These are phyloP conservation scores for Leptographium lundbergii DNA, from an alignment of 2,329 filamentous ascomycete species.

Conservation along the genomic window DNA sequence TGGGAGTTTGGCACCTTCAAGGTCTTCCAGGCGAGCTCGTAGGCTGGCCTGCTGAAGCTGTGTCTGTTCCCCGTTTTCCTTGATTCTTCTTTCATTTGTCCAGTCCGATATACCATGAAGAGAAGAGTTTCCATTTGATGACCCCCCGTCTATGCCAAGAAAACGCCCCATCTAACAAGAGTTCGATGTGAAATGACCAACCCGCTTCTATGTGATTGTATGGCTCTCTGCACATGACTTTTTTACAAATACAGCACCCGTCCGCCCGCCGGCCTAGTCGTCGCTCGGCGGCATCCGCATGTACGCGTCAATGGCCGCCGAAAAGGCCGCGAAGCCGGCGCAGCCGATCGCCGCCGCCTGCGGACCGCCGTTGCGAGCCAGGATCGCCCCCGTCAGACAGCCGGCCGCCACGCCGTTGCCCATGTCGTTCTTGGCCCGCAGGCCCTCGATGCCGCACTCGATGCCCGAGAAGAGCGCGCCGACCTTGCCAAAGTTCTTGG, in stretches of 20 bases:
- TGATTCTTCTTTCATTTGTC: neutral
- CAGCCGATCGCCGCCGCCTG: slow-evolving; percentile 82
- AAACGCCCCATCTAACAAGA: neutral
- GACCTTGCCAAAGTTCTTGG: slow-evolving; percentile 91
- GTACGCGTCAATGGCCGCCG: slow-evolving; percentile 81
- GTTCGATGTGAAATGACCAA: neutral
- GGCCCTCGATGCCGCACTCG: slow-evolving; percentile 89
- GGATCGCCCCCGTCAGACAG: slow-evolving; percentile 78
- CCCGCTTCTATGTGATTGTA: neutral
- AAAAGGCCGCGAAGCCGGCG: slow-evolving; percentile 87
- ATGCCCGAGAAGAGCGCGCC: slow-evolving; percentile 85
- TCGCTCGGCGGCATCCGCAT: slow-evolving; percentile 63
- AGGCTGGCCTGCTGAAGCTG: no score
- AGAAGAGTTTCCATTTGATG: neutral
- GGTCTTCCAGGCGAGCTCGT: slow-evolving; percentile 34
- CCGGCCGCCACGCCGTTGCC: slow-evolving; percentile 78
- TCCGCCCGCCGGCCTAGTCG: slow-evolving; percentile 25
- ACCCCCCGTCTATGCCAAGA: neutral
- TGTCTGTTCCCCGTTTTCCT: neutral
- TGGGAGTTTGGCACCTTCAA: slow-evolving; percentile 53
- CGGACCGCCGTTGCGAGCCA: slow-evolving; percentile 78
- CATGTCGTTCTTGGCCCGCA: slow-evolving; percentile 87
- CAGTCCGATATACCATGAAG: neutral
- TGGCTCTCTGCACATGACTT: neutral
- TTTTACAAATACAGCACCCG: no score